Evolutionary conservation across 2,329 filamentous ascomycete genomes (phyloP), one percentile per base, ranked within the genome.

Genomic region (Colletotrichum melonis): DNA sequence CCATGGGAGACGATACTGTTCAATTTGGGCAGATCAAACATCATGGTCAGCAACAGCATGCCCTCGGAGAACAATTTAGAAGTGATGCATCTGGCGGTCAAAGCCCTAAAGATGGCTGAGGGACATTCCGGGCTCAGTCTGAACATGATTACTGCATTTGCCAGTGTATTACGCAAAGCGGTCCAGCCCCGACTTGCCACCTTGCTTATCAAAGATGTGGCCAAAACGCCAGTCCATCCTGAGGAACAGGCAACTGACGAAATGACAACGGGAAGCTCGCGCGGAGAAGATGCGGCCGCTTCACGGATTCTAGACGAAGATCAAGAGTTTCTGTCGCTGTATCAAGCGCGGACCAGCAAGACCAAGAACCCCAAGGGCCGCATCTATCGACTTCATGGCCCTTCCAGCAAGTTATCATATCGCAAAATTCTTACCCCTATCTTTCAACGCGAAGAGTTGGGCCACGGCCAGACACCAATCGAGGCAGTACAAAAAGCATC

Each of bases 181-280:
- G 70, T 22, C 49, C 64, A 16, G 72, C 82, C 3, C 73, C 81
- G 63, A 64, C 71, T 68, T 0, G 76, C 77, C 14, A 68, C 71
- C 7, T 42, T 74, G 8, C 79, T 88, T 2, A 81, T 86, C 8
- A 81, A 84, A 42, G 14, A n/a, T 2, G 32, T 46, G 3, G 16
- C 42, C 12, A 49, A 49, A 49, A n/a, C 42, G 42, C 8, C 42
- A 49, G 19, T 22, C 4, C 8, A 22, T 9, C 11, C 19, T 49
- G 42, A 22, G 3, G 42, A 49, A 49, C 16, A 49, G 5, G 3
- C 19, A 49, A 9, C 1, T 9, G 19, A 22, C 19, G 42, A 49
- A 11, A 9, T 19, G 8, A 9, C 3, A 22, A 22, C 42, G 19
- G 3, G 3, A 2, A 22, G 3, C 7, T 7, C 42, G 6, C 42